Evolutionary conservation across 768 basidiomycete species (phyloP).

Genomic region (Leucocoprinus leucothites): DNA sequence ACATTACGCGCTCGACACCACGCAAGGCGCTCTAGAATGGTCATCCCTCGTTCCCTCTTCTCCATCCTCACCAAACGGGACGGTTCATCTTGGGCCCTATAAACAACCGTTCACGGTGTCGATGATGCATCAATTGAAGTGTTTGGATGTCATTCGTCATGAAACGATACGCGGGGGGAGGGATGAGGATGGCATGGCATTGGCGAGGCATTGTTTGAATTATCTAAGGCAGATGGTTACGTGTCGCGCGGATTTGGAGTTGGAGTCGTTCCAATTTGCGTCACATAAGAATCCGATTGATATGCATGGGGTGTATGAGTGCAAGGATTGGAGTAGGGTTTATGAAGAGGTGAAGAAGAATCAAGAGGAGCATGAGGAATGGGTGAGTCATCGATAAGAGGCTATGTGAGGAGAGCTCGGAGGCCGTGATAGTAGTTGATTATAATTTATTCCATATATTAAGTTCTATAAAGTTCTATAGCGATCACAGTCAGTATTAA

Average conservation of each 20-base stretch:
- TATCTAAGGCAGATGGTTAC: conserved; percentile 32
- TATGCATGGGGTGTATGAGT: conserved; percentile 27
- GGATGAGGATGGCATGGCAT: conserved; percentile 13
- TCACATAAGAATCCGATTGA: conserved; percentile 29
- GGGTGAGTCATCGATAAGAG: conserved; percentile 9
- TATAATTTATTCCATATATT: not conserved
- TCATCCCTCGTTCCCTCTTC: conserved; percentile 24
- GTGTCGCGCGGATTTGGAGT: conserved; percentile 28
- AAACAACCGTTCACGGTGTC: conserved; percentile 29
- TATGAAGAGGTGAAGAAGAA: conserved; percentile 26
- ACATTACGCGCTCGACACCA: conserved; percentile 25
- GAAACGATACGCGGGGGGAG: conserved; percentile 21
- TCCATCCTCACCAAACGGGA: conserved; percentile 12
- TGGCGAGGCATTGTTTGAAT: conserved; percentile 29
- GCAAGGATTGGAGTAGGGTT: conserved; percentile 33
- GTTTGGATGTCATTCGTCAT: conserved; percentile 30
- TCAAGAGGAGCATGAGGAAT: conserved; percentile 20
- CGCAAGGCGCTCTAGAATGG: conserved; percentile 29
- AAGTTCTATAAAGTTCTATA: not conserved
- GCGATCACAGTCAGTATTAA: too few species aligned
- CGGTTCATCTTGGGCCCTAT: conserved; percentile 29
- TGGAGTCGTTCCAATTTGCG: conserved; percentile 29
- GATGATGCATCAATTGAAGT: conserved; percentile 35
- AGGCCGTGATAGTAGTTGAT: too few species aligned
- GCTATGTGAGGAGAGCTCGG: not conserved